These are phyloP conservation scores for Skeletonema marinoi DNA, from an alignment of 108 stramenopile species.

Conservation along the genomic window DNA sequence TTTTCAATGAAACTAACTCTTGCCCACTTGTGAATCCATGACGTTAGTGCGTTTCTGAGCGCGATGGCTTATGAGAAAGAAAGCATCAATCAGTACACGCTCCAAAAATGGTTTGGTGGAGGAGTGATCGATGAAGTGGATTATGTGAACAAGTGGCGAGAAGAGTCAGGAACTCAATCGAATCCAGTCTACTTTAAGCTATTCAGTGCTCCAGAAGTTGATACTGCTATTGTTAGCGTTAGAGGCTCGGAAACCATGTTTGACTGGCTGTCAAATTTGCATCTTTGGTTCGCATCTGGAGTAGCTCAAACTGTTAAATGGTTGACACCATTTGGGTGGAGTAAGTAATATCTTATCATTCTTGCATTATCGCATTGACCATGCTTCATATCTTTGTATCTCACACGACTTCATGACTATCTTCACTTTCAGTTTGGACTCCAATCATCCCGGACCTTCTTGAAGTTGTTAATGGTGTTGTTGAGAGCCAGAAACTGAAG, in stretches of 20 bases:
- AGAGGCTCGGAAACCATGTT: constrained; percentile 74
- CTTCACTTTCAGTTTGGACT: constrained; percentile 43
- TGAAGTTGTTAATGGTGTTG: constrained; percentile 27
- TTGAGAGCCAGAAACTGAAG: constrained; percentile 35
- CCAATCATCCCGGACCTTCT: constrained; percentile 66
- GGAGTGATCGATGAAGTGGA: constrained; percentile 54
- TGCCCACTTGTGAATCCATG: too few relatives aligned
- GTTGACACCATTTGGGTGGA: constrained; percentile 61
- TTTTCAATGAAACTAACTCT: too few relatives aligned
- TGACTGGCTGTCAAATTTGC: constrained; percentile 75
- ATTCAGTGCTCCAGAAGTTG: constrained; percentile 37
- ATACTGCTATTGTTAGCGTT: constrained; percentile 60
- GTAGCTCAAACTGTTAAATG: constrained; percentile 67
- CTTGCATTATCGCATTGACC: neutral
- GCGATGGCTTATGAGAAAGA: constrained; percentile 46
- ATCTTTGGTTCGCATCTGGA: constrained; percentile 72
- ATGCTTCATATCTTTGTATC: neutral
- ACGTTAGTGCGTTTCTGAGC: constrained; percentile 25
- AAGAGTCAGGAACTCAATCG: constrained; percentile 9
- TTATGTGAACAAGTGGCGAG: constrained; percentile 52
- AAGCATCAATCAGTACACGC: constrained; percentile 21
- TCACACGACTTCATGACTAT: neutral
- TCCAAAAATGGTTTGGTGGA: constrained; percentile 73
- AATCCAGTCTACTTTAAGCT: constrained; percentile 65
- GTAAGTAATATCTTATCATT: constrained; percentile 8